Evolutionary conservation across 805 yeast species (phyloP).

Genomic region (Yamadazyma sp.): DNA sequence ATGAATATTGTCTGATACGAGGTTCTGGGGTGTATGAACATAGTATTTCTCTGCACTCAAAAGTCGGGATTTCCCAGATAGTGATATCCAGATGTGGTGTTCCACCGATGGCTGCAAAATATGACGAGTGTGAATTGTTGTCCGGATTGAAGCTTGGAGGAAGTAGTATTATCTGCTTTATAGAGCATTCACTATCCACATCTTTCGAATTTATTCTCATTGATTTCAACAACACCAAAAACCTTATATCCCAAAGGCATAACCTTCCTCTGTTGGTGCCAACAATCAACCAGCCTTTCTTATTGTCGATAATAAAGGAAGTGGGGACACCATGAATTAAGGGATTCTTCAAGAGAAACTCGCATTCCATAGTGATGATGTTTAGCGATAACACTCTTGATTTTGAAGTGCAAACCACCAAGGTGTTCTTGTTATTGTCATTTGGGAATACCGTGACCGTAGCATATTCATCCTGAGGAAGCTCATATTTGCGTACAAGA

Average conservation of each 20-base stretch:
- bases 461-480: conserved; percentile 24
- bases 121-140: conserved; percentile 2
- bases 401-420: conserved; percentile 53
- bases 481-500: conserved; percentile 41
- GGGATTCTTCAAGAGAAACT: conserved; percentile 49
- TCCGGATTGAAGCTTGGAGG: conserved; percentile 8
- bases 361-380: conserved; percentile 52
- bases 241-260: conserved; percentile 80
- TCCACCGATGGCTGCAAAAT: conserved; percentile 33
- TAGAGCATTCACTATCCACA: conserved; percentile 14
- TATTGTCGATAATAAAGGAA: conserved; percentile 55
- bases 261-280: conserved; percentile 78
- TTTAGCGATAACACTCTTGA: conserved; percentile 56
- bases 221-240: conserved; percentile 55
- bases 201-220: conserved; percentile 53
- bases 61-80: conserved; percentile 72
- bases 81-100: conserved; percentile 58
- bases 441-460: conserved; percentile 8
- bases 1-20: conserved; percentile 20
- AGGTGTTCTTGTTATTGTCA: conserved; percentile 23
- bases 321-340: conserved; percentile 65
- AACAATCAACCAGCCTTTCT: conserved; percentile 60
- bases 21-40: conserved; percentile 11
- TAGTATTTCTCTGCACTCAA: conserved; percentile 49
- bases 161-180: conserved; percentile 13